These are phyloP conservation scores for Cladorrhinum samala DNA, from an alignment of 495 filamentous ascomycete species.

Conservation along the genomic window DNA sequence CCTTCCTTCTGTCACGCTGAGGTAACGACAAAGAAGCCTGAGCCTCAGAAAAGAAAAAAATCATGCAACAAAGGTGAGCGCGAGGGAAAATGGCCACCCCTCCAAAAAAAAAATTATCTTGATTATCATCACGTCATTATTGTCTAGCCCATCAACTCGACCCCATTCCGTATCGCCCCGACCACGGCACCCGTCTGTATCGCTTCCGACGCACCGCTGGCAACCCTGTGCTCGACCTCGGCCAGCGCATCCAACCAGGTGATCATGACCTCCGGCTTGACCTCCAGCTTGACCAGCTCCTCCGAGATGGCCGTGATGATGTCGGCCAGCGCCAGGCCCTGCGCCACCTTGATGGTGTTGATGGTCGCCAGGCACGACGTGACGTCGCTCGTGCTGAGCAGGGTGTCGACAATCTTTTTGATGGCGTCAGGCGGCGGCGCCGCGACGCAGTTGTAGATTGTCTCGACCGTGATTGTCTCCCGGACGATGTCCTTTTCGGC, in stretches of 20 bases:
- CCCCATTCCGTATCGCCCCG: constrained; percentile 80
- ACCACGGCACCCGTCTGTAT: constrained; percentile 91
- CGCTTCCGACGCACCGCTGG: constrained; percentile 80
- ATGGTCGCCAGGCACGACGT: constrained; percentile 80
- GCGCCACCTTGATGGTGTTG: constrained; percentile 74
- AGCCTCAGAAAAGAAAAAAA: too few relatives aligned
- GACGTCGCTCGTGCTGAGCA: constrained; percentile 77
- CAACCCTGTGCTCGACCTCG: constrained; percentile 85
- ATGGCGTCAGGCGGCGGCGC: constrained; percentile 91
- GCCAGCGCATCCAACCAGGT: constrained; percentile 88
- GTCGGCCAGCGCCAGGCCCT: constrained; percentile 90
- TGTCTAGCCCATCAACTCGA: constrained; percentile 56
- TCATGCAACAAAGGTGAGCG: too few relatives aligned
- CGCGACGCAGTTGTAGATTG: constrained; percentile 96
- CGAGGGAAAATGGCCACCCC: too few relatives aligned
- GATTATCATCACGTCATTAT: too few relatives aligned
- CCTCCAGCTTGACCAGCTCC: constrained; percentile 74
- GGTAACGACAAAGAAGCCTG: too few relatives aligned
- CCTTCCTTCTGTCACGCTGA: too few relatives aligned
- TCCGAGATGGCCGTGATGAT: constrained; percentile 82
- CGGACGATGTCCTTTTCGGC: constrained; percentile 53
- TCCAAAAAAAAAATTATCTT: too few relatives aligned
- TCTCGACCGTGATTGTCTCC: constrained; percentile 80
- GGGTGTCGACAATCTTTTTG: constrained; percentile 69
- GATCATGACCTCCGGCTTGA: constrained; percentile 79